Base-by-base conservation (phyloP, 2,329 filamentous ascomycete species). In the Emergomyces pasteurianus region DNA sequence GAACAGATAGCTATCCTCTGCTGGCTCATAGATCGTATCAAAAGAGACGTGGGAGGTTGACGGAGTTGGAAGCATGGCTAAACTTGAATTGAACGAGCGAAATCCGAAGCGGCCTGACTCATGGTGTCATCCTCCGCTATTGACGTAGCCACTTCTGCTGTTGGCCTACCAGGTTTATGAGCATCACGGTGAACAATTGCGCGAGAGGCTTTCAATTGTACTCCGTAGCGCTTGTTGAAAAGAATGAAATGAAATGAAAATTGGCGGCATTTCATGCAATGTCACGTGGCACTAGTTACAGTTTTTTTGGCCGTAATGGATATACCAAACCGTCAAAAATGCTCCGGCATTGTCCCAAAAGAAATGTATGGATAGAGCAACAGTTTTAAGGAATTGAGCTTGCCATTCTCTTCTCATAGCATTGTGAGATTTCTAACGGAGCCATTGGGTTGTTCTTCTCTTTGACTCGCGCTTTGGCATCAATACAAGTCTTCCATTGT, bases 1-100 rank as follows among this genome's bases (percentile, higher is more conserved):
- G 56, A 99, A 83, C 52, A 99, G 83, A 72, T 90, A 99, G 5
- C 92, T 96, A 77, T 99, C 94, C 75, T 99, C 94, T 12, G 92
- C 88, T 42, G 94, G 94, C 71, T 96, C 92, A 76, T 99, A 99
- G 67, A 97, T 86, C 60, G 87, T 85, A 73, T 89, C 84, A 75
- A 92, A 95, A 60, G 87, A 84, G 62, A 97, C 89, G 77, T 99
- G 94, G 26, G 89, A 89, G 2, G 94, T 99, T 61, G 90, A 89
- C 16, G 94, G 94, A 0, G 94, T 99, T 10, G 92, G 92, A 34
- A 99, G 84, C 92, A 96, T 96, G 34, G 46, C 36, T 38, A 34
- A 16, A 57, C 31, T n/a, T n/a, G n/a, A 31, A 31, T 31, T n/a
- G 14, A 43, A n/a, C 43, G 38, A 31, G n/a, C 34, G 38, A n/a